Conservation (phyloP, 805 yeast species). For the Zygoascus biomembranicola region DNA sequence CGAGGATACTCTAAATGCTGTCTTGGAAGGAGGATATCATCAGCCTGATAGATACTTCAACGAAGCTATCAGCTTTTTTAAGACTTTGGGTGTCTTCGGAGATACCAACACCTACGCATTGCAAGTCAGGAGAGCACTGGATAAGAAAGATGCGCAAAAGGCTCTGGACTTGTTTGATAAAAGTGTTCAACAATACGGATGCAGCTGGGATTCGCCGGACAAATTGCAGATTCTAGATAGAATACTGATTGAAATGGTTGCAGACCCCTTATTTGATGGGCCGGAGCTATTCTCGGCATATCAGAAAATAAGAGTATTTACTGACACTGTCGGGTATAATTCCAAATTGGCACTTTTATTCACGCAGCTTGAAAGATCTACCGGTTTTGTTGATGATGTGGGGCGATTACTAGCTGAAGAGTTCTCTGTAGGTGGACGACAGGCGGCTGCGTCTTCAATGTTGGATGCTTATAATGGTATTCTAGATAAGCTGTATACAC, state of each 20-base stretch:
- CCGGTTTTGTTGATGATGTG: conserved; percentile 31
- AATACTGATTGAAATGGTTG: conserved; percentile 23
- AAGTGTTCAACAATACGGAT: conserved; percentile 34
- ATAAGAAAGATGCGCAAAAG: conserved; percentile 20
- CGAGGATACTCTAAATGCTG: conserved; percentile 19
- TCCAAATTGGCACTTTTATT: conserved; percentile 34
- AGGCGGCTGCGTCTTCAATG: conserved; percentile 13
- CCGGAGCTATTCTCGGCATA: conserved; percentile 29
- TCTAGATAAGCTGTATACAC: conserved; percentile 35
- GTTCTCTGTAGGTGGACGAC: conserved; percentile 21
- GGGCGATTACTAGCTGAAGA: conserved; percentile 37
- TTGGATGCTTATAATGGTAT: conserved; percentile 30
- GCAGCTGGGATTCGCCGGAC: conserved; percentile 31
- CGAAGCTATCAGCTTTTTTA: conserved; percentile 25
- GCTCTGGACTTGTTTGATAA: conserved; percentile 32
- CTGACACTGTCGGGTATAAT: conserved; percentile 30
- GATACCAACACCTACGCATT: conserved; percentile 32
- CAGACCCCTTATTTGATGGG: conserved; percentile 22
- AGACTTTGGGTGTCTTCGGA: conserved; percentile 25
- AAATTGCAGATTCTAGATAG: conserved; percentile 20
- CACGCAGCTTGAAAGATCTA: conserved; percentile 30
- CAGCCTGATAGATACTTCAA: conserved; percentile 18
- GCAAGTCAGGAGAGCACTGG: conserved; percentile 30
- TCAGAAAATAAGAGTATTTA: conserved; percentile 36
- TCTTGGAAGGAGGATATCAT: conserved; percentile 21